Percentiles rank a stretch among this genome's conserved stretches.
These are phyloP conservation scores for Backusella mclennaniae DNA, from an alignment of 192 early-diverging fungal genomes.

Conservation along the genomic window DNA sequence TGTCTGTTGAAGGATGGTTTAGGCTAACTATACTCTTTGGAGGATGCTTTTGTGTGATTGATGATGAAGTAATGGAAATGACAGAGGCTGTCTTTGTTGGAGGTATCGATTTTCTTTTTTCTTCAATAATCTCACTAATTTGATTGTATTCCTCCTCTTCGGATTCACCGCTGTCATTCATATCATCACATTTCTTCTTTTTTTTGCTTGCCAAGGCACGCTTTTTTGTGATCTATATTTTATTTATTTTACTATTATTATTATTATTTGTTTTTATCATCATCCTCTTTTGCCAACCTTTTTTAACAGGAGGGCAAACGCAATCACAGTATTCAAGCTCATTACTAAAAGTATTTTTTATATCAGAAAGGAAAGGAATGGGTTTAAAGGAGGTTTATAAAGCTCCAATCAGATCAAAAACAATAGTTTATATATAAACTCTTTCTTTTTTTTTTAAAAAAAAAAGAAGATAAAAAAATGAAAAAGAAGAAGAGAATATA, in stretches of 20 bases:
- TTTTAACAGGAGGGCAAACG: slow-evolving; percentile 22
- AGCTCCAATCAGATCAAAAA: neutral
- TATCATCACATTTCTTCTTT: neutral
- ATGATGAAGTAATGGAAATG: slow-evolving; percentile 11
- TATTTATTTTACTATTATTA: neutral
- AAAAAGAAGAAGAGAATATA: neutral
- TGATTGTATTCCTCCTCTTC: slow-evolving; percentile 7
- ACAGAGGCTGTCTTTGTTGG: neutral
- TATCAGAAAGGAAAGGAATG: slow-evolving; percentile 9
- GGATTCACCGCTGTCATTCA: neutral
- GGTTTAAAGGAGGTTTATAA: neutral
- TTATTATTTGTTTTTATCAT: neutral
- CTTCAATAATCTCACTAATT: neutral
- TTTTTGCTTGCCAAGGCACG: slow-evolving; percentile 4
- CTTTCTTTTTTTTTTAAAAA: neutral
- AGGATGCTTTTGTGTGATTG: neutral
- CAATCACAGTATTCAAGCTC: slow-evolving; percentile 18
- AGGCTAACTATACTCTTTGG: neutral
- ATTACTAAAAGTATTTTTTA: slow-evolving; percentile 8
- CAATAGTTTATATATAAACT: neutral
- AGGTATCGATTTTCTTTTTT: slow-evolving; percentile 7
- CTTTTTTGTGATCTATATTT: slow-evolving; percentile 1
- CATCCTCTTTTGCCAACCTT: slow-evolving; percentile 10
- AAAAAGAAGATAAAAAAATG: neutral
- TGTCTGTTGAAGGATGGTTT: neutral